These are phyloP conservation scores for Conoideocrella luteorostrata DNA, from an alignment of 2,329 filamentous ascomycete species.

Conservation along the genomic window DNA sequence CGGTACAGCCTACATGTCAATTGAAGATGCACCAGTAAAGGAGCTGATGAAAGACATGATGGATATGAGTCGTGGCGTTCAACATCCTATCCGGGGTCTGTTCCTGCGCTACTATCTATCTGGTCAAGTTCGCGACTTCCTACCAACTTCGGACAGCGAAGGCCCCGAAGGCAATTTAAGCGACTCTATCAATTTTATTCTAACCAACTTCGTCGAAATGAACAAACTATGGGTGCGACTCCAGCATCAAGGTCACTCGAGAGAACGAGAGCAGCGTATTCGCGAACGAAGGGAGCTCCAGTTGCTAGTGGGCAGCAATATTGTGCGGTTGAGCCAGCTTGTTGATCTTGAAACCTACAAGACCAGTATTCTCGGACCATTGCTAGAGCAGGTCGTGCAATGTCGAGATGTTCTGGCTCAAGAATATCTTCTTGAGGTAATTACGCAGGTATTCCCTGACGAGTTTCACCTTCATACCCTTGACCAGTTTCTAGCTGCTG, in stretches of 20 bases:
- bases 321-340: constrained; percentile 89
- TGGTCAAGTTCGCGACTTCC: constrained; percentile 83
- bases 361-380: constrained; percentile 75
- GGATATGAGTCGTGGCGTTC: constrained; percentile 98
- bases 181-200: constrained; percentile 94
- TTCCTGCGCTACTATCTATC: constrained; percentile 96
- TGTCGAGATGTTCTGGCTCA: constrained; percentile 95
- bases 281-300: constrained; percentile 94
- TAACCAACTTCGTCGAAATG: constrained; percentile 99
- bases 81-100: constrained; percentile 90
- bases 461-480: constrained; percentile 97
- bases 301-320: constrained; percentile 90
- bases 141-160: constrained; percentile 76
- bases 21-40: constrained; percentile 96
- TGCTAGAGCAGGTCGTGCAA: constrained; percentile 95
- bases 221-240: constrained; percentile 98
- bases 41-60: constrained; percentile 99
- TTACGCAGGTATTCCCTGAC: constrained; percentile 97
- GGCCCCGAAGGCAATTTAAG: constrained; percentile 93
- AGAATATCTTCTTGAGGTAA: constrained; percentile 95
- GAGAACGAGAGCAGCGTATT: constrained; percentile 87
- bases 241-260: constrained; percentile 94
- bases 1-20: constrained; percentile 97
- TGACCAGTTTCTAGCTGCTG: constrained; percentile 89
- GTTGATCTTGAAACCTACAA: constrained; percentile 95